Evolutionary conservation across 1,139 yeast species (phyloP).

Genomic region (Protomyces gravidus): DNA sequence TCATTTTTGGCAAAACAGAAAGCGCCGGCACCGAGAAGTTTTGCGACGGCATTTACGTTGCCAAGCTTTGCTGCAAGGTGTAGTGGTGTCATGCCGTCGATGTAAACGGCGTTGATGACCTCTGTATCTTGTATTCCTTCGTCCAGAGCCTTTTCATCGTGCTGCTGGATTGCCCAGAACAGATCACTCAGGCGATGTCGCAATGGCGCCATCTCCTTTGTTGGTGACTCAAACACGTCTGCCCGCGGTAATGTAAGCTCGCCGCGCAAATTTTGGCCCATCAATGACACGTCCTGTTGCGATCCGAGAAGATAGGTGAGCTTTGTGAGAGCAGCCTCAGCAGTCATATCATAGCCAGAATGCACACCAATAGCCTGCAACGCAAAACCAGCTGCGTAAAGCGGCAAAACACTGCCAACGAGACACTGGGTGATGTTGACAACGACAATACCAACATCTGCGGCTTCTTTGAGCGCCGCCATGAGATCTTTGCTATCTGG

Average conservation of each 20-base stretch:
- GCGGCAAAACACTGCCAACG: slow-evolving; percentile 22
- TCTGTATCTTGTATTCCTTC: slow-evolving; percentile 1
- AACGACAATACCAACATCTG: slow-evolving; percentile 12
- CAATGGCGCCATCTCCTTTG: slow-evolving; percentile 5
- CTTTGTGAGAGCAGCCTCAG: slow-evolving; percentile 26
- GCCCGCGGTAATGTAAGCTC: slow-evolving; percentile 13
- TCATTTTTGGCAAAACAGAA: slow-evolving; percentile 15
- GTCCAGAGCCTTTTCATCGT: background rate
- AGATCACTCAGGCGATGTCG: slow-evolving; percentile 15
- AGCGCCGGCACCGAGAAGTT: slow-evolving; percentile 10
- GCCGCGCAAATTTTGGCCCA: slow-evolving; percentile 19
- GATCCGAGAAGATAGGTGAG: slow-evolving; percentile 24
- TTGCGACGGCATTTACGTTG: background rate
- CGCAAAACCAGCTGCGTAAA: slow-evolving; percentile 27
- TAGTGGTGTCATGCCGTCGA: slow-evolving; percentile 15
- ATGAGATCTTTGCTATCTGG: slow-evolving; percentile 19
- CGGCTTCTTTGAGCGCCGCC: slow-evolving; percentile 12
- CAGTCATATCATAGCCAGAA: slow-evolving; percentile 25
- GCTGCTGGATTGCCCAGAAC: slow-evolving; percentile 9
- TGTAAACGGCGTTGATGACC: slow-evolving; percentile 11
- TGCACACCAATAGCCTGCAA: slow-evolving; percentile 20
- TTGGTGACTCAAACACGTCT: background rate
- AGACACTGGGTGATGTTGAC: slow-evolving; percentile 27
- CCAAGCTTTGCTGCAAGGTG: slow-evolving; percentile 19
- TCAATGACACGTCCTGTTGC: background rate